These are phyloP conservation scores for Yarrowia sp. DNA, from an alignment of 805 yeast genomes.

Conservation along the genomic window DNA sequence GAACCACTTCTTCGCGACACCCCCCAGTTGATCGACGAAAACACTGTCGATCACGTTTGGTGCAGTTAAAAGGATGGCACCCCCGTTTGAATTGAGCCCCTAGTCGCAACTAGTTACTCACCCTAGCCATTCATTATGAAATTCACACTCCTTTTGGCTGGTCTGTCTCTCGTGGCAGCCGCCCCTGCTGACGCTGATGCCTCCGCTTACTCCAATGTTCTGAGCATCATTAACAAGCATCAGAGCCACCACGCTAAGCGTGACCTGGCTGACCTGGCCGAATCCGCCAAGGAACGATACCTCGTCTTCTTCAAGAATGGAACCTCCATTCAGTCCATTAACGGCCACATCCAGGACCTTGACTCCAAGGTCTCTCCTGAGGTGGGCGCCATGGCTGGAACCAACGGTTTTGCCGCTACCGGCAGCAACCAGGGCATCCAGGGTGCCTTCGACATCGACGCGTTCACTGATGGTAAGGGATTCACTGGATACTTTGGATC, in stretches of 20 bases:
- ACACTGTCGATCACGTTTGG: conserved; percentile 15
- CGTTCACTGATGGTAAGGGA: conserved; percentile 8
- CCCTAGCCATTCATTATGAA: conserved; percentile 14
- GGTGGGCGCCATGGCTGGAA: conserved; percentile 4
- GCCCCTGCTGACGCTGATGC: conserved; percentile 16
- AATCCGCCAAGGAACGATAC: conserved; percentile 6
- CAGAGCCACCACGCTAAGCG: conserved; percentile 14
- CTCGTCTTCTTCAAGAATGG: conserved; percentile 16
- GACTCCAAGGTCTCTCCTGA: background rate
- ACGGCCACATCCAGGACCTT: conserved; percentile 8
- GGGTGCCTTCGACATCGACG: conserved; percentile 5
- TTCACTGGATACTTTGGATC: conserved; percentile 20
- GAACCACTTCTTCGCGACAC: background rate
- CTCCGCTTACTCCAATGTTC: conserved; percentile 12
- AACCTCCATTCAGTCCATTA: conserved; percentile 13
- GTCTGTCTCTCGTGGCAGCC: conserved; percentile 18
- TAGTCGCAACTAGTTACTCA: background rate
- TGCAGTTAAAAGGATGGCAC: conserved; percentile 7
- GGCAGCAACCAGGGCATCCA: conserved; percentile 8
- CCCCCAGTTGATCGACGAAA: conserved; percentile 23
- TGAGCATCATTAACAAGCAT: conserved; percentile 19
- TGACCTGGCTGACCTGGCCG: conserved; percentile 6
- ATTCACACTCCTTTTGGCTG: conserved; percentile 18
- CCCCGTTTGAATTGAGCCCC: background rate
- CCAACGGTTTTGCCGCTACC: conserved; percentile 7